A percentile compares a stretch with the other conserved stretches of the same genome.
phyloP scores from a whole-genome alignment of 257 asterid species.

The Thymus quinquecostatus region DNA sequence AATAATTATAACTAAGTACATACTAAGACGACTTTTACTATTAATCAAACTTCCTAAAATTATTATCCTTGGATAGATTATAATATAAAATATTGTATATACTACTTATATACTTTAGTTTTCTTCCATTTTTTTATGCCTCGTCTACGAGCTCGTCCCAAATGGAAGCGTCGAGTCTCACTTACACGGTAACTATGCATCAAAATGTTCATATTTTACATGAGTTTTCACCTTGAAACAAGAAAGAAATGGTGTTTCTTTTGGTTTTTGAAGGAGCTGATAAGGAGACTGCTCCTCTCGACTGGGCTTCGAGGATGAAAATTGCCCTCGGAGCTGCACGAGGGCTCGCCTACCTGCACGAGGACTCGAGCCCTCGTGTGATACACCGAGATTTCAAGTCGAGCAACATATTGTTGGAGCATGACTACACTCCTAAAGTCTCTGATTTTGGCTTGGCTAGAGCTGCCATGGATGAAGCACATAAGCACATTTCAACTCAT shows the following conservation, averaged over 20 bases:
- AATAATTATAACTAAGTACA: no score
- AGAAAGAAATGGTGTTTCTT: no score
- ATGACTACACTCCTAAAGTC: slow-evolving; percentile 86
- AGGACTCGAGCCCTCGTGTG: slow-evolving; percentile 96
- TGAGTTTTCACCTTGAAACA: no score
- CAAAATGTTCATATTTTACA: no score
- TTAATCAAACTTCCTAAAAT: no score
- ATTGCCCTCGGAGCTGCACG: slow-evolving; percentile 92
- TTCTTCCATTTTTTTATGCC: slow-evolving; percentile 36
- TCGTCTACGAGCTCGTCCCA: slow-evolving; percentile 83
- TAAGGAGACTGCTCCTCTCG: slow-evolving; percentile 69
- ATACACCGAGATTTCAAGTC: slow-evolving; percentile 97
- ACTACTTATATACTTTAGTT: no score
- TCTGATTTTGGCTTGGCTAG: slow-evolving; percentile 97
- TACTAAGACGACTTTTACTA: no score
- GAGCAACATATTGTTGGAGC: slow-evolving; percentile 82
- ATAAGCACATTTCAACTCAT: slow-evolving; percentile 77
- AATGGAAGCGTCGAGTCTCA: slow-evolving; percentile 94
- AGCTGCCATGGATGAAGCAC: slow-evolving; percentile 78
- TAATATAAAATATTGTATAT: no score
- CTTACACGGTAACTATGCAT: slow-evolving; percentile 64
- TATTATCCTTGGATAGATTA: no score
- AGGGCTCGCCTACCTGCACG: slow-evolving; percentile 91
- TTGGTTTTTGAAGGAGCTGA: slow-evolving; percentile 55
- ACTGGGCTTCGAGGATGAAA: slow-evolving; percentile 82